Evolutionary conservation across 345 rosid species (phyloP).

Genomic region (Kernera saxatilis): DNA sequence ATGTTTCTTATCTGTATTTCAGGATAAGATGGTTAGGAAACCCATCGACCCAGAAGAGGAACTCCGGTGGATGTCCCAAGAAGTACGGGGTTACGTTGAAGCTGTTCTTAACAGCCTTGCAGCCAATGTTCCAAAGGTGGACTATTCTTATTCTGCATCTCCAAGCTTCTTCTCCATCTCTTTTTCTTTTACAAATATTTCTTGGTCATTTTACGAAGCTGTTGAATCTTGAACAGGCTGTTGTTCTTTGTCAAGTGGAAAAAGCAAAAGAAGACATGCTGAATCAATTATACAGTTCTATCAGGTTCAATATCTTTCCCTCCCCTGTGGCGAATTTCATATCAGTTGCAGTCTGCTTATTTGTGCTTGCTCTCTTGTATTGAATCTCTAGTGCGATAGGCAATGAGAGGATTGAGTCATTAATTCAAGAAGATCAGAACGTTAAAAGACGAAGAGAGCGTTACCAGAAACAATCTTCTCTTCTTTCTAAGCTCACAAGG

Average conservation of each 20-base stretch:
- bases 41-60: constrained; percentile 99
- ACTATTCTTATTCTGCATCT: constrained; percentile 11
- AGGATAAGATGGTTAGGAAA: constrained; percentile 92
- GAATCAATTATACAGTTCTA: constrained; percentile 80
- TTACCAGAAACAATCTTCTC: constrained; percentile 75
- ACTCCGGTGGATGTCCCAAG: constrained; percentile 99
- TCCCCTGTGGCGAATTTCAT: not conserved
- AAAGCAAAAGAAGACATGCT: constrained; percentile 99
- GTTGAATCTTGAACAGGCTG: constrained; percentile 61
- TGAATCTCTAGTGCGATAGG: constrained; percentile 63
- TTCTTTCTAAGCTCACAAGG: constrained; percentile 75
- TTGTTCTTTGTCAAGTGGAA: constrained; percentile 99
- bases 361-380: not conserved
- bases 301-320: constrained; percentile 49
- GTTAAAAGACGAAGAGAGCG: constrained; percentile 77
- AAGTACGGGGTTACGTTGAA: constrained; percentile 98
- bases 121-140: constrained; percentile 96
- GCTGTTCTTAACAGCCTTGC: constrained; percentile 99
- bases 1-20: no score
- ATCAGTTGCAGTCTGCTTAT: constrained; percentile 9
- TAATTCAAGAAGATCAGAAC: constrained; percentile 89
- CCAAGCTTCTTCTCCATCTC: not conserved
- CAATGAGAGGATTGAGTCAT: constrained; percentile 67
- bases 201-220: constrained; percentile 8
- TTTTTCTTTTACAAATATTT: not conserved